A percentile compares a stretch with the other conserved stretches of the same genome.
Evolutionary conservation across 306 rosid genomes (phyloP).

Genomic region (Boehmeria nivea): DNA sequence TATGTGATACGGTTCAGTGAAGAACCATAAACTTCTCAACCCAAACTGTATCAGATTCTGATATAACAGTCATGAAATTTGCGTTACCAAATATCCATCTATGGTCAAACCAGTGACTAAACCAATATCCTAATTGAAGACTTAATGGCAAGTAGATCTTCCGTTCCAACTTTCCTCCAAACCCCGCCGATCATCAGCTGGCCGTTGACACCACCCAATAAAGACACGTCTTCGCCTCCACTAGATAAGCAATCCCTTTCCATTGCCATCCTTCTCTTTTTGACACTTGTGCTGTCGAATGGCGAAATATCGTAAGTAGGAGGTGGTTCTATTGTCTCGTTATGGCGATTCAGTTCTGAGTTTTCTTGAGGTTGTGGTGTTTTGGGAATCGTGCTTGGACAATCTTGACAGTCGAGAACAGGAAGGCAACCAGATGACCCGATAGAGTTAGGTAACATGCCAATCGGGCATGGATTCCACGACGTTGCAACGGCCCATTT

Average conservation of each 20-base stretch:
- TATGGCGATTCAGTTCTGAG: slow-evolving; percentile 14
- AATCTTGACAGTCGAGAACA: slow-evolving; percentile 37
- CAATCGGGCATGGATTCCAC: slow-evolving; percentile 91
- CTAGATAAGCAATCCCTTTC: slow-evolving; percentile 19
- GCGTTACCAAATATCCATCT: no score
- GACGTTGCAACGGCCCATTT: slow-evolving; percentile 60
- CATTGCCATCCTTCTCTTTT: slow-evolving; percentile 49
- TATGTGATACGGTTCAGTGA: no score
- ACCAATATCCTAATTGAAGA: slow-evolving; percentile 57
- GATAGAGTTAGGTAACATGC: slow-evolving; percentile 67
- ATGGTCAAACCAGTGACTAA: slow-evolving; percentile 17
- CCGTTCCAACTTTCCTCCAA: slow-evolving; percentile 53
- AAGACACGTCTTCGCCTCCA: slow-evolving; percentile 7
- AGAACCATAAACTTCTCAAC: no score
- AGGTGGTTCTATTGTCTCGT: slow-evolving; percentile 48
- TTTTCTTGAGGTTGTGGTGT: slow-evolving; percentile 19
- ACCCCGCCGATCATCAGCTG: slow-evolving; percentile 53
- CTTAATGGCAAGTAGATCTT: slow-evolving; percentile 48
- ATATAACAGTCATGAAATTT: no score
- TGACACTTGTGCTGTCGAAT: slow-evolving; percentile 36
- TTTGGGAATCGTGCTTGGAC: slow-evolving; percentile 13
- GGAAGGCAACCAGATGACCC: slow-evolving; percentile 73
- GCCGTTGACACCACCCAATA: slow-evolving; percentile 29
- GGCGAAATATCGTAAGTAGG: slow-evolving; percentile 37
- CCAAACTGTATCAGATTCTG: no score